Base-by-base conservation (phyloP, 1,284 basidiomycete species). In the Malassezia equina region DNA sequence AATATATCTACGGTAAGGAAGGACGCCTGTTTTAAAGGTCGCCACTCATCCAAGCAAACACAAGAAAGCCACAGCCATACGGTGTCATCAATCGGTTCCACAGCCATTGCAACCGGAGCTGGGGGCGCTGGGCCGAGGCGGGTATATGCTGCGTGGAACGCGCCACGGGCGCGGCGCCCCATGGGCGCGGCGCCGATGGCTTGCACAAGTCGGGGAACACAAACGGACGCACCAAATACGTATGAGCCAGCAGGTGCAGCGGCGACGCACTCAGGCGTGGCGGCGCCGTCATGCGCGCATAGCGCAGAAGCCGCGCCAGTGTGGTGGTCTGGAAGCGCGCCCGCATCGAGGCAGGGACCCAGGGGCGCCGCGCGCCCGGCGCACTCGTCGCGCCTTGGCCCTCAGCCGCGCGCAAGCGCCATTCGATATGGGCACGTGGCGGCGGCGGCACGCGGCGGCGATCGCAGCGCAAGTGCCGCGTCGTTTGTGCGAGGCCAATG, bases 21-120 rank as follows among this genome's bases (percentile, higher is more conserved):
- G 41, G 46, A n/a, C 59, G 64, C 9, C n/a, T 27, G n/a, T 28
- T 23, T n/a, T 46, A 46, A 15, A 65, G 53, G 47, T 71, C 71
- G 21, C 71, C 71, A n/a, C 66, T 63, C 27, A 73, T 60, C 66
- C 67, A 72, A 19, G 71, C 69, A 50, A 69, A 73, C 12, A 64
- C 62, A 25, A 73, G 55, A 46, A 73, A 73, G 2, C 66, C 69
- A 12, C 70, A 59, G 1, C 65, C 67, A 42, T 73, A 73, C n/a
- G 71, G 71, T 17, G 68, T 47, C 6, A 41, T 28, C 44, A 40
- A 24, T n/a, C 46, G 33, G 27, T 31, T 21, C 13, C 21, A 21
- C 15, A 40, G 21, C 32, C 25, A 53, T 17, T 9, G 24, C 36
- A 31, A 28, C n/a, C 43, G 36, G 21, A 31, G 24, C 13, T 3